Percentiles rank a stretch among this genome's conserved stretches.
phyloP scores from a whole-genome alignment of 345 rosid genomes.

The Limnanthes douglasii region DNA sequence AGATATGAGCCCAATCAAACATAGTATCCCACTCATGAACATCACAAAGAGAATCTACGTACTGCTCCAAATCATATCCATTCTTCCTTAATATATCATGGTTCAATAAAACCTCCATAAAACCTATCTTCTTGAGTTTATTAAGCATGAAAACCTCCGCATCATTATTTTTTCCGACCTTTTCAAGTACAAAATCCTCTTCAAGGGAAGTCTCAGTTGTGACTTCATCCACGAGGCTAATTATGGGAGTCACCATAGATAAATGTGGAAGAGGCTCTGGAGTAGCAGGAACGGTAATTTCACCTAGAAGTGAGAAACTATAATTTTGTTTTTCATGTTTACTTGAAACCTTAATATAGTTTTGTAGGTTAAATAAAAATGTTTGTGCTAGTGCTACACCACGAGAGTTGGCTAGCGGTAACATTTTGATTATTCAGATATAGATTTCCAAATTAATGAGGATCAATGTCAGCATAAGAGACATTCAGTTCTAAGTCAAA shows the following conservation, averaged over 20 bases:
- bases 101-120: conserved; percentile 77
- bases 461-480: too few relatives aligned
- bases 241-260: conserved; percentile 20
- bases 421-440: too few relatives aligned
- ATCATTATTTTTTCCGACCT: conserved; percentile 7
- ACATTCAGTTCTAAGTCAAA: not conserved
- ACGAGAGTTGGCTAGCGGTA: too few relatives aligned
- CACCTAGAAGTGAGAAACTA: too few relatives aligned
- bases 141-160: conserved; percentile 44
- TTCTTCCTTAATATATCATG: conserved; percentile 69
- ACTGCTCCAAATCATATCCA: conserved; percentile 58
- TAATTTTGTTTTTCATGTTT: too few relatives aligned
- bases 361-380: too few relatives aligned
- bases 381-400: too few relatives aligned
- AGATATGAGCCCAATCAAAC: too few relatives aligned
- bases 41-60: conserved; percentile 67
- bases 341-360: too few relatives aligned
- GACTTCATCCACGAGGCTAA: conserved; percentile 25
- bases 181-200: conserved; percentile 3
- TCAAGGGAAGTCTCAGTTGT: conserved; percentile 6
- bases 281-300: too few relatives aligned
- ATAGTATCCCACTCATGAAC: conserved; percentile 83
- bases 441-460: too few relatives aligned
- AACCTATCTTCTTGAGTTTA: conserved; percentile 91
- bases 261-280: conserved; percentile 8